Percentiles rank a stretch among this genome's conserved stretches.
These are phyloP conservation scores for Guillardia theta DNA, from an alignment of 78 protist genomes.

Conservation along the genomic window DNA sequence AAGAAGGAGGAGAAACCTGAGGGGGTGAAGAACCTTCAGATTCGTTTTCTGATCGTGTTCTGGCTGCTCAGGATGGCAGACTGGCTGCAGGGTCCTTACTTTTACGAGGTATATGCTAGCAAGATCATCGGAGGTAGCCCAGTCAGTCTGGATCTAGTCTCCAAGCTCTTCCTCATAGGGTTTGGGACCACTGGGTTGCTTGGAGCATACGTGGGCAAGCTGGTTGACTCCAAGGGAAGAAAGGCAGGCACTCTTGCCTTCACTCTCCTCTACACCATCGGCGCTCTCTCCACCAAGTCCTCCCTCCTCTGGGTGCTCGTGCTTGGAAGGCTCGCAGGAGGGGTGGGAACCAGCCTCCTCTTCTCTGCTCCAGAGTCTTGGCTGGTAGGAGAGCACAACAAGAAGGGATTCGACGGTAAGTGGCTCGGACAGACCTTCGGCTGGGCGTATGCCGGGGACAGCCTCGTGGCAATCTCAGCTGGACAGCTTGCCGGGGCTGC, in stretches of 20 bases:
- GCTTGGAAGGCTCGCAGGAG: conserved; percentile 44
- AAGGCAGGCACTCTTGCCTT: conserved; percentile 47
- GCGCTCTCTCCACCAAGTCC: conserved; percentile 44
- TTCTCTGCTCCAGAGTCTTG: conserved; percentile 63
- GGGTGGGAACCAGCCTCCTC: conserved; percentile 52
- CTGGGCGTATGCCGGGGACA: conserved; percentile 48
- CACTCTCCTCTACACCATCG: background rate
- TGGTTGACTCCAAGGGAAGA: conserved; percentile 46
- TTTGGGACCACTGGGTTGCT: conserved; percentile 37
- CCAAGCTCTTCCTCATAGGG: conserved; percentile 48
- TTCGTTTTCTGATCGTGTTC: conserved; percentile 41
- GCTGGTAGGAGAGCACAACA: conserved; percentile 28
- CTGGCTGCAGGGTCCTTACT: conserved; percentile 63
- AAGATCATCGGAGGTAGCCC: conserved; percentile 14
- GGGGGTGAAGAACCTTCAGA: background rate
- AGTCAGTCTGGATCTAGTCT: background rate
- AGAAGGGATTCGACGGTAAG: background rate
- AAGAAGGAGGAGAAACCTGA: background rate
- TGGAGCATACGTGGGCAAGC: conserved; percentile 42
- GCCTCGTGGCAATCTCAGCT: conserved; percentile 33
- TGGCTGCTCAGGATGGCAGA: conserved; percentile 58
- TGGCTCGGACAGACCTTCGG: conserved; percentile 47
- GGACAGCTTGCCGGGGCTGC: conserved; percentile 42
- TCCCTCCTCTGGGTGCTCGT: background rate
- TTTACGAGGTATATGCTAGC: conserved; percentile 49